Conservation (phyloP, 2,329 filamentous ascomycete genomes). For the Cordyceps militaris region DNA sequence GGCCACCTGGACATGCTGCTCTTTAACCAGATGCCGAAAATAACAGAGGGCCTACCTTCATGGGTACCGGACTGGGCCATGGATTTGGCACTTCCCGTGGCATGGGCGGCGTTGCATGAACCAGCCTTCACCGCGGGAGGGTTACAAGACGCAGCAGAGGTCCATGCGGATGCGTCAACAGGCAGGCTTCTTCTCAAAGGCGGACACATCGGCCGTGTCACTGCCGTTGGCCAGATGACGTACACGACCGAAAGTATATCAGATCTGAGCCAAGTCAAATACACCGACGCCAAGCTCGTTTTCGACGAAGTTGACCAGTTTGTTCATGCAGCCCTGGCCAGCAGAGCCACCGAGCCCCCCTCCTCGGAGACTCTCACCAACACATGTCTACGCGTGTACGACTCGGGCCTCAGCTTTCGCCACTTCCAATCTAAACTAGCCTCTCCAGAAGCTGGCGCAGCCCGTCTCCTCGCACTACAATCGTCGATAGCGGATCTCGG, state of each 20-base stretch:
- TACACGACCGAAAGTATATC: neutral
- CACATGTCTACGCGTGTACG: constrained; percentile 16
- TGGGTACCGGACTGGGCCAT: constrained; percentile 31
- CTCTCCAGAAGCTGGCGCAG: neutral
- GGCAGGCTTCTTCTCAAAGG: neutral
- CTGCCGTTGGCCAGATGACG: neutral
- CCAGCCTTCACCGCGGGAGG: constrained; percentile 22
- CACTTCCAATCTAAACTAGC: constrained; percentile 11
- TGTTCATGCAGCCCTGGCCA: neutral
- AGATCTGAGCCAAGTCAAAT: constrained; percentile 17
- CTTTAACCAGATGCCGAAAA: constrained; percentile 24
- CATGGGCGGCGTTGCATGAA: constrained; percentile 19
- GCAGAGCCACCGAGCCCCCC: neutral
- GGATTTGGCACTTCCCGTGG: constrained; percentile 20
- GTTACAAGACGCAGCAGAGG: constrained; percentile 1
- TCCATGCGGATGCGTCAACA: neutral
- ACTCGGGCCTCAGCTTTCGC: constrained; percentile 16
- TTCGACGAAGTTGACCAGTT: constrained; percentile 23
- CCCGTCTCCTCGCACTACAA: neutral
- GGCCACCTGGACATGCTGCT: constrained; percentile 22
- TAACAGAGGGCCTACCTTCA: constrained; percentile 20
- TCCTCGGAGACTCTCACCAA: neutral
- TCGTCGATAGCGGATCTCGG: constrained; percentile 10
- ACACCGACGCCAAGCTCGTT: constrained; percentile 17
- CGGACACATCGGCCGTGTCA: neutral